Base-by-base conservation (phyloP, 768 basidiomycete genomes). In the Calocera viscosa region DNA sequence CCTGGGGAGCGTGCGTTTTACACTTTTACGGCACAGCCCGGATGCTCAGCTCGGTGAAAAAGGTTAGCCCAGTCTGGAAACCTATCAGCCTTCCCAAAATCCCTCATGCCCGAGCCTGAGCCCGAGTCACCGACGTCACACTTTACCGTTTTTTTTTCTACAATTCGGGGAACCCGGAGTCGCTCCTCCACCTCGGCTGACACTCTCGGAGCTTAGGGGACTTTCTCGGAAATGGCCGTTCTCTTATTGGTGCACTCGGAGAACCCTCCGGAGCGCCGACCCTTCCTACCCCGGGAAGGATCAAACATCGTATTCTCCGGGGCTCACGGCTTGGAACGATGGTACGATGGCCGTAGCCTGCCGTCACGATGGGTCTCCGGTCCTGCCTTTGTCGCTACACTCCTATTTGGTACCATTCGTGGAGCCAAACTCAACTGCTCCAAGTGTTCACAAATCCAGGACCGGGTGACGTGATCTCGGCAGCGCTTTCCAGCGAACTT, bases 221-320 rank as follows among this genome's bases (percentile, higher is more conserved):
- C 19, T 32, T 60, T 60, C 53, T 32, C 53, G 53, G 11, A 26
- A 11, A 5, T 16, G 14, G 53, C 24, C 16, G 22, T 60, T 14
- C 53, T 60, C 19, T 60, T 32, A 10, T 32, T 60, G 43, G 19
- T n/a, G 30, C 22, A 32, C 14, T 26, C 53, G 53, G 53, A 60
- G 53, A 60, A 60, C 26, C 30, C 53, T 60, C 53, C 53, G 53
- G 53, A 16, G 53, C 53, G 53, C 53, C 53, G 26, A 60, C 30
- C 24, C 43, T 24, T 47, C 24, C 19, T 24, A 19, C 43, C 43
- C 43, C 24, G 43, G 8, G 43, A 47, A 47, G 19, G 5, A 47
- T 47, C 43, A 38, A 47, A 47, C 43, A 47, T 19, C 43, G 43
- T 19, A 5, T 17, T 38, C 35, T 38, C 7, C 35, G 35, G 35